Percentiles rank a stretch among this genome's conserved stretches.
phyloP scores from a whole-genome alignment of 2,329 filamentous ascomycete species.

The Trichoderma aggressivum region DNA sequence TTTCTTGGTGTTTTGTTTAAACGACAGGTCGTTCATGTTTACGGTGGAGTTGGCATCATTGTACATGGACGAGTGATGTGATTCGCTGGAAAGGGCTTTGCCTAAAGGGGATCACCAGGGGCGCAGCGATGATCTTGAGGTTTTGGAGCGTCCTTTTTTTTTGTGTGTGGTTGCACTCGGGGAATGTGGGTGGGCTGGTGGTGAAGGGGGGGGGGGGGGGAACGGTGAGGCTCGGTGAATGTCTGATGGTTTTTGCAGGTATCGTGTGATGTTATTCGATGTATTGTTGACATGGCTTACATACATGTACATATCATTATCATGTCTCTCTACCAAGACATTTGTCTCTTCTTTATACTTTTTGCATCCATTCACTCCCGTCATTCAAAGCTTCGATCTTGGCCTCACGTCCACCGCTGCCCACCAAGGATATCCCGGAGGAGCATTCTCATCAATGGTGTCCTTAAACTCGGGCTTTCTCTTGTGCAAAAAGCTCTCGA shows the following conservation, averaged over 20 bases:
- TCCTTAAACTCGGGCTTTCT: slow-evolving; percentile 59
- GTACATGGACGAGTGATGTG: not conserved
- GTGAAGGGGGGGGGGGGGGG: too few relatives aligned
- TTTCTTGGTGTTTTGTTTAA: not conserved
- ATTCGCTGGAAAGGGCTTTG: not conserved
- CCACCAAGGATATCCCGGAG: slow-evolving; percentile 67
- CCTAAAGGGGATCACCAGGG: slow-evolving; percentile 16
- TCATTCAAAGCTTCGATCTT: slow-evolving; percentile 27
- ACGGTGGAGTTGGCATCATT: not conserved
- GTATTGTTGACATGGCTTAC: not conserved
- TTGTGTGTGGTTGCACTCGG: not conserved
- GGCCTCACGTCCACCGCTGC: slow-evolving; percentile 40
- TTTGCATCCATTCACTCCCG: not conserved
- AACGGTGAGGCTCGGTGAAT: slow-evolving; percentile 15
- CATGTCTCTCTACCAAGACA: too few relatives aligned
- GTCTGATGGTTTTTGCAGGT: not conserved
- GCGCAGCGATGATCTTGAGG: slow-evolving; percentile 4
- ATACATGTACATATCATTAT: too few relatives aligned
- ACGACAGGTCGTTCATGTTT: not conserved
- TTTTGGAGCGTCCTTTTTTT: not conserved
- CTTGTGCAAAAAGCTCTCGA: slow-evolving; percentile 68
- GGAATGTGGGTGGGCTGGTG: not conserved
- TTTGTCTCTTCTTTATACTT: not conserved
- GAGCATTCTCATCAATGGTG: slow-evolving; percentile 57
- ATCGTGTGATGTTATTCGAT: not conserved